A percentile compares a stretch with the other conserved stretches of the same genome.
Evolutionary conservation across 2,329 filamentous ascomycete species (phyloP).

Genomic region (Alternaria gansuensis): DNA sequence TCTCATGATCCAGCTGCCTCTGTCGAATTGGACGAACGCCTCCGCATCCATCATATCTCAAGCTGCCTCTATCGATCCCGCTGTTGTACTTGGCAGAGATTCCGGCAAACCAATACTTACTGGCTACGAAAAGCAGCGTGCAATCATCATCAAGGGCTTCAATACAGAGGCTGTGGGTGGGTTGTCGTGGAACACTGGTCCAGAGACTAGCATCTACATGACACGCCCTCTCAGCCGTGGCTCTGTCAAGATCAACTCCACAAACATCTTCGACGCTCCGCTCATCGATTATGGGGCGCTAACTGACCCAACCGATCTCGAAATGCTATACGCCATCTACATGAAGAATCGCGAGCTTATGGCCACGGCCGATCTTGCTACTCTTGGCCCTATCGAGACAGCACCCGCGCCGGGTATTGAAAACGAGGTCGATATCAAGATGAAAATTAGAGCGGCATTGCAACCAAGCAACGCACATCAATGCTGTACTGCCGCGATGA

Average conservation of each 20-base stretch:
- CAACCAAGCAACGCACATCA: conserved; percentile 30
- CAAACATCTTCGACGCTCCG: conserved; percentile 35
- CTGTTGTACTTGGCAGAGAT: neutral
- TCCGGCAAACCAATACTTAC: conserved; percentile 11
- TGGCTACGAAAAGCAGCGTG: conserved; percentile 42
- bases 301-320: conserved; percentile 44
- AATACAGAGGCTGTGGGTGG: conserved; percentile 33
- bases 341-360: conserved; percentile 47
- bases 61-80: neutral
- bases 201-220: conserved; percentile 38
- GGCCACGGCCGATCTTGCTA: conserved; percentile 40
- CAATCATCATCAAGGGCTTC: conserved; percentile 29
- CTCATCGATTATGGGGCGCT: conserved; percentile 43
- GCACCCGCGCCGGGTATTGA: conserved; percentile 35
- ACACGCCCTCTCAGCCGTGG: conserved; percentile 50
- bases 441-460: conserved; percentile 17
- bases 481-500: conserved; percentile 39
- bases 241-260: conserved; percentile 44
- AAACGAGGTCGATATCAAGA: conserved; percentile 18
- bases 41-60: conserved; percentile 28
- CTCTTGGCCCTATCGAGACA: conserved; percentile 44
- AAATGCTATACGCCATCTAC: conserved; percentile 44
- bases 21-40: conserved; percentile 23
- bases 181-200: conserved; percentile 37
- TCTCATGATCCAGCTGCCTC: conserved; percentile 29